A percentile compares a stretch with the other conserved stretches of the same genome.
These are phyloP conservation scores for Colletotrichum brevisporum DNA, from an alignment of 2,329 filamentous ascomycete species.

Conservation along the genomic window DNA sequence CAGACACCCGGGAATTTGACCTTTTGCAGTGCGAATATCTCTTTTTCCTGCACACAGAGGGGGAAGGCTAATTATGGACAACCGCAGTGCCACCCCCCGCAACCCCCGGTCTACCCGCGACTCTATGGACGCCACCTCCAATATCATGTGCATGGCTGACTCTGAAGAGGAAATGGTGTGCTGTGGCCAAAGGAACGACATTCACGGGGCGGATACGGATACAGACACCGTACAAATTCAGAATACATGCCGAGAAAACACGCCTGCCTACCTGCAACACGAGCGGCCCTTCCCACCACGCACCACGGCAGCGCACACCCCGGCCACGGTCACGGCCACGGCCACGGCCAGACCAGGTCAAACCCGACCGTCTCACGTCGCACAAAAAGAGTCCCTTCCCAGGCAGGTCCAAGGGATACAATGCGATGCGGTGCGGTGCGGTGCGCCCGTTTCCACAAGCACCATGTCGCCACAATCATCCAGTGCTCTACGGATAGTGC, in stretches of 20 bases:
- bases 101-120: not conserved
- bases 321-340: too few species aligned
- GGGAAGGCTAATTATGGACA: constrained; percentile 15
- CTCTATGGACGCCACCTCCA: constrained; percentile 38
- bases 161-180: constrained; percentile 27
- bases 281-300: not conserved
- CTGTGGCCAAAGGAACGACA: not conserved
- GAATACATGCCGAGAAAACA: not conserved
- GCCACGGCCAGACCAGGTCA: not conserved
- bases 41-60: constrained; percentile 17
- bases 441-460: constrained; percentile 2
- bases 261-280: not conserved
- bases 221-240: not conserved
- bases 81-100: not conserved
- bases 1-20: not conserved
- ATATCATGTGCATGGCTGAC: constrained; percentile 39
- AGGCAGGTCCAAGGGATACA: constrained; percentile 14
- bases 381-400: constrained; percentile 24
- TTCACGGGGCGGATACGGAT: not conserved
- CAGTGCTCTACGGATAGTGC: too few species aligned
- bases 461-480: constrained; percentile 15
- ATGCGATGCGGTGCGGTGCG: not conserved
- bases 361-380: constrained; percentile 19
- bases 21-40: constrained; percentile 3
- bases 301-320: not conserved